Conservation (phyloP, 306 rosid species). For the Amphicarpaea edgeworthii region DNA sequence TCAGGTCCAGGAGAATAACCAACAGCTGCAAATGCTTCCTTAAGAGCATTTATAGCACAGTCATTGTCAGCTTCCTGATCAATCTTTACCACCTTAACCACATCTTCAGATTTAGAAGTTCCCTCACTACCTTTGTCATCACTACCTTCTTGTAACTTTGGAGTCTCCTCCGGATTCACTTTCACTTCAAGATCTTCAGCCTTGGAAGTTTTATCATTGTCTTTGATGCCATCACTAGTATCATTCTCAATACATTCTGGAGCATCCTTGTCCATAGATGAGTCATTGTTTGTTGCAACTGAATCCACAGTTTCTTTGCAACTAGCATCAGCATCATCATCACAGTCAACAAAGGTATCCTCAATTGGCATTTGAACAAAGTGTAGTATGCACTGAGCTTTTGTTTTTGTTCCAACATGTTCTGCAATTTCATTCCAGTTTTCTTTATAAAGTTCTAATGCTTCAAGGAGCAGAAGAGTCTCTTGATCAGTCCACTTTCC, state of each 20-base stretch:
- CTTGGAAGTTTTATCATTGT: conserved; percentile 57
- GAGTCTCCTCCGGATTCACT: conserved; percentile 51
- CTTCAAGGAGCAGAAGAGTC: conserved; percentile 96
- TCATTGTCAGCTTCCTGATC: conserved; percentile 57
- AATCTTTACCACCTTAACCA: conserved; percentile 50
- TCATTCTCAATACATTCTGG: conserved; percentile 57
- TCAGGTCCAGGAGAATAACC: conserved; percentile 73
- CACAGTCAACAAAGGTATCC: conserved; percentile 74
- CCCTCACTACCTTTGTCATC: conserved; percentile 60
- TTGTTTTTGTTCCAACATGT: conserved; percentile 94
- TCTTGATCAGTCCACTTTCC: conserved; percentile 99
- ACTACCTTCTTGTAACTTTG: conserved; percentile 52
- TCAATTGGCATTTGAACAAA: conserved; percentile 97
- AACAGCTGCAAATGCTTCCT: conserved; percentile 86
- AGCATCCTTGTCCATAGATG: conserved; percentile 57
- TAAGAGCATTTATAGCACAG: conserved; percentile 74
- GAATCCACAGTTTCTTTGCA: conserved; percentile 66
- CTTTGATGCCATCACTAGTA: conserved; percentile 53
- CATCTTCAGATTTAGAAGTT: conserved; percentile 59
- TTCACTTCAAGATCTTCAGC: conserved; percentile 59
- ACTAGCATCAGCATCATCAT: conserved; percentile 56
- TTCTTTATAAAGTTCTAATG: conserved; percentile 89
- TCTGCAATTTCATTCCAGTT: conserved; percentile 97
- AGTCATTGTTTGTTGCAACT: conserved; percentile 57
- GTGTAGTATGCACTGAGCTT: conserved; percentile 92